Evolutionary conservation across 2,329 filamentous ascomycete species (phyloP).

Genomic region (Emergomyces pasteurianus): DNA sequence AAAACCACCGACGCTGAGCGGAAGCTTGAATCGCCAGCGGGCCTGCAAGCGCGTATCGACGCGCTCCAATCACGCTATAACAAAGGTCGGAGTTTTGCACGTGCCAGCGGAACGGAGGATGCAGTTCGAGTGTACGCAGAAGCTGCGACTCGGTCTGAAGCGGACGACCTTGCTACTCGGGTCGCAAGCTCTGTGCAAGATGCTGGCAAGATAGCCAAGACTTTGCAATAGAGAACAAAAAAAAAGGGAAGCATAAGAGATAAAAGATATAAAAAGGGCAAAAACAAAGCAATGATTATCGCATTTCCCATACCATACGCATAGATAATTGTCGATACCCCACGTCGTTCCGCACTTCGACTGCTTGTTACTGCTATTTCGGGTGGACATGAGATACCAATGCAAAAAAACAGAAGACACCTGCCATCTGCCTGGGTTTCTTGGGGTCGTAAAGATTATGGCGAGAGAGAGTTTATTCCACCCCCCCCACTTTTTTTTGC

Average conservation of each 20-base stretch:
- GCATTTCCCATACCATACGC: background rate
- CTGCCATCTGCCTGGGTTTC: background rate
- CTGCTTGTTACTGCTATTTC: background rate
- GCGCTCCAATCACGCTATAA: constrained; percentile 80
- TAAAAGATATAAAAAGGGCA: background rate
- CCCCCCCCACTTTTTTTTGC: no score
- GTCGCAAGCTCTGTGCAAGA: constrained; percentile 65
- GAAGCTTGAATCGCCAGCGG: constrained; percentile 64
- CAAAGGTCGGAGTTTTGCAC: constrained; percentile 77
- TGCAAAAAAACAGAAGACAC: background rate
- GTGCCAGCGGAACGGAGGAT: constrained; percentile 91
- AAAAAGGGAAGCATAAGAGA: background rate
- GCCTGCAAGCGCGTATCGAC: constrained; percentile 78
- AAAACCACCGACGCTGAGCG: constrained; percentile 87
- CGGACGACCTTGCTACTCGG: constrained; percentile 77
- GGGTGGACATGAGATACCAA: background rate
- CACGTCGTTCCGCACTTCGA: background rate
- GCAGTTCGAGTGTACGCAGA: constrained; percentile 94
- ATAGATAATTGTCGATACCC: background rate
- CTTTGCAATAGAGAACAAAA: background rate
- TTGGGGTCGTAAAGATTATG: background rate
- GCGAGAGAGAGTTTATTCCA: no score
- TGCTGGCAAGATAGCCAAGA: constrained; percentile 21
- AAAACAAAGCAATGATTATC: background rate
- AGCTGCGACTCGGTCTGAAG: constrained; percentile 76